phyloP scores from a whole-genome alignment of 345 rosid genomes.

The Ailanthus altissimus region DNA sequence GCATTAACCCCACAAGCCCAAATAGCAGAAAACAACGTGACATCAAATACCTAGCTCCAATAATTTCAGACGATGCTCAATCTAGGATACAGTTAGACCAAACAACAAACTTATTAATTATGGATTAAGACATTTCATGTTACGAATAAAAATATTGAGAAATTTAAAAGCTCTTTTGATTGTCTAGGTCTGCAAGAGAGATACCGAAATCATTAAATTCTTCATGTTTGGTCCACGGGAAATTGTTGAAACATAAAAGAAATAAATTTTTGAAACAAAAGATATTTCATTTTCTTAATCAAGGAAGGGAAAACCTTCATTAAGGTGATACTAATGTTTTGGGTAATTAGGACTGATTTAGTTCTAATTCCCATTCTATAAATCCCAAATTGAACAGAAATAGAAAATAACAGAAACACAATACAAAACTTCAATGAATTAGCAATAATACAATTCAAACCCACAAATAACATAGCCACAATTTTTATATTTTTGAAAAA shows the following conservation, averaged over 20 bases:
- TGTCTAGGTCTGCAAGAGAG: slow-evolving; percentile 15
- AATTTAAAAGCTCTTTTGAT: slow-evolving; percentile 17
- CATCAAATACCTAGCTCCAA: slow-evolving; percentile 29
- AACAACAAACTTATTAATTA: slow-evolving; percentile 13
- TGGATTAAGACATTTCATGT: slow-evolving; percentile 14
- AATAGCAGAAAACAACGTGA: slow-evolving; percentile 26
- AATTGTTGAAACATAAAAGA: neutral
- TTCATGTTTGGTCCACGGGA: slow-evolving; percentile 1
- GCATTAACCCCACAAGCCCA: slow-evolving; percentile 38
- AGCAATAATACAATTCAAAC: neutral
- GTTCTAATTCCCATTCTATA: neutral
- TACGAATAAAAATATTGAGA: slow-evolving; percentile 4
- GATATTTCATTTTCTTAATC: neutral
- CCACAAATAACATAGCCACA: neutral
- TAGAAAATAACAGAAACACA: neutral
- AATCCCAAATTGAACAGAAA: neutral
- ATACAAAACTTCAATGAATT: neutral
- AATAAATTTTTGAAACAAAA: neutral
- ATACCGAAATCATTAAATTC: neutral
- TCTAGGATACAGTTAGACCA: slow-evolving; percentile 18
- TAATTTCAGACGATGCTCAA: slow-evolving; percentile 21
- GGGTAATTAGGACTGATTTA: neutral
- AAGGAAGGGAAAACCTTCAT: slow-evolving; percentile 16
- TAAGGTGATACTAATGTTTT: slow-evolving; percentile 20
- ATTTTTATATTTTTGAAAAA: neutral